A percentile compares a stretch with the other conserved stretches of the same genome.
These are phyloP conservation scores for Dissophora ornata DNA, from an alignment of 192 early-diverging fungal genomes.

Conservation along the genomic window DNA sequence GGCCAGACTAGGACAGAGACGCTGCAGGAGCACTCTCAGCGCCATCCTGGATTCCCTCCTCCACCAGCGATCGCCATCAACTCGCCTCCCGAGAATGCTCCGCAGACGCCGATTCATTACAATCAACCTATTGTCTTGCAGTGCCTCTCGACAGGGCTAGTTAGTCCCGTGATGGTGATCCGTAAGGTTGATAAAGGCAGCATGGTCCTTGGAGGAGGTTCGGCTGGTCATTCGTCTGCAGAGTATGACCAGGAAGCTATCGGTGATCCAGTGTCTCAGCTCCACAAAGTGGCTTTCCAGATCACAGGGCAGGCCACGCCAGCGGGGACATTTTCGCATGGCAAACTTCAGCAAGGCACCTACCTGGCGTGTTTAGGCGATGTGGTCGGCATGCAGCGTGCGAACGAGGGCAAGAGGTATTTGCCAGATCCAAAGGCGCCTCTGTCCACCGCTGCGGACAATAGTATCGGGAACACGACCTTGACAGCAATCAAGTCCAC, in stretches of 20 bases:
- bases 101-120: constrained; percentile 81
- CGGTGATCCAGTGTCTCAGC: constrained; percentile 88
- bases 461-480: not conserved
- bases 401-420: constrained; percentile 63
- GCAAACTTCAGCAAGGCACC: constrained; percentile 61
- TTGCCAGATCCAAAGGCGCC: constrained; percentile 42
- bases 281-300: constrained; percentile 93
- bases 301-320: constrained; percentile 65
- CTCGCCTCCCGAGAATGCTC: constrained; percentile 60
- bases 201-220: constrained; percentile 76
- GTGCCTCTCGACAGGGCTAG: constrained; percentile 87
- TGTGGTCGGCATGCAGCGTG: constrained; percentile 78
- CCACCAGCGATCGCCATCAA: constrained; percentile 81
- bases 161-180: constrained; percentile 83
- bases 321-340: constrained; percentile 21
- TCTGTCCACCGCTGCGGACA: constrained; percentile 7
- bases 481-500: not conserved
- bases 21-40: constrained; percentile 65
- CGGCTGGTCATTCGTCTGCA: constrained; percentile 34
- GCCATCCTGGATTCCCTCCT: constrained; percentile 73
- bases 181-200: constrained; percentile 88
- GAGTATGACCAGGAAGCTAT: constrained; percentile 63
- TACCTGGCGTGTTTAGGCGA: constrained; percentile 83
- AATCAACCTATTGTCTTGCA: constrained; percentile 91
- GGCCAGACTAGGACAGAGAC: constrained; percentile 62